A percentile compares a stretch with the other conserved stretches of the same genome.
Evolutionary conservation across 108 stramenopile genomes (phyloP).

Genomic region (Hondaea fermentalgiana): DNA sequence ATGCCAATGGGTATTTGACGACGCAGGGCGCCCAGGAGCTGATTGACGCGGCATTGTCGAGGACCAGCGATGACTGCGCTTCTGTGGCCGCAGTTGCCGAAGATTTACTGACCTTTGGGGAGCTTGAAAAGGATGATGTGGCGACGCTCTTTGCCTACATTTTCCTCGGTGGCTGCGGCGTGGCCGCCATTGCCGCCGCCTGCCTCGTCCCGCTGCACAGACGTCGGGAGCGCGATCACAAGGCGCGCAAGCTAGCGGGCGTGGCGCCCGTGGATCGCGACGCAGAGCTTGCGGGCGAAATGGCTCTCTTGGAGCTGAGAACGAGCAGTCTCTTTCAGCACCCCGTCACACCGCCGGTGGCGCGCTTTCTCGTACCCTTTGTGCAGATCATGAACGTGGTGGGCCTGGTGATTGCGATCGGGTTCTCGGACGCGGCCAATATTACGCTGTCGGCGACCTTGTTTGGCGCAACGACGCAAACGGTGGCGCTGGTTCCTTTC

Average conservation of each 20-base stretch:
- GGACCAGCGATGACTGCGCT: not conserved
- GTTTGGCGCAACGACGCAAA: not conserved
- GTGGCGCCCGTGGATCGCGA: not conserved
- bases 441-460: not conserved
- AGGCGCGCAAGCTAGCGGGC: not conserved
- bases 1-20: not conserved
- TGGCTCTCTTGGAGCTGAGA: not conserved
- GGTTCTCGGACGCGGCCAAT: not conserved
- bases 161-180: not conserved
- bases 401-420: not conserved
- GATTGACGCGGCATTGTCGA: not conserved
- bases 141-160: not conserved
- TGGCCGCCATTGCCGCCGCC: not conserved
- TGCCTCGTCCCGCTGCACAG: not conserved
- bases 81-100: not conserved
- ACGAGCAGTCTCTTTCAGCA: conserved; percentile 6
- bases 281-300: not conserved
- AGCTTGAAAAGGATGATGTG: not conserved
- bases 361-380: not conserved
- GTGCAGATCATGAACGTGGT: not conserved
- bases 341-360: not conserved
- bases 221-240: not conserved
- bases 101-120: not conserved
- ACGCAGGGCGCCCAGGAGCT: not conserved
- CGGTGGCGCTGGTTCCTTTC: not conserved